Evolutionary conservation across 2,329 filamentous ascomycete species (phyloP), one percentile per base, ranked within the genome.

Genomic region (Penicillium verrucosum): DNA sequence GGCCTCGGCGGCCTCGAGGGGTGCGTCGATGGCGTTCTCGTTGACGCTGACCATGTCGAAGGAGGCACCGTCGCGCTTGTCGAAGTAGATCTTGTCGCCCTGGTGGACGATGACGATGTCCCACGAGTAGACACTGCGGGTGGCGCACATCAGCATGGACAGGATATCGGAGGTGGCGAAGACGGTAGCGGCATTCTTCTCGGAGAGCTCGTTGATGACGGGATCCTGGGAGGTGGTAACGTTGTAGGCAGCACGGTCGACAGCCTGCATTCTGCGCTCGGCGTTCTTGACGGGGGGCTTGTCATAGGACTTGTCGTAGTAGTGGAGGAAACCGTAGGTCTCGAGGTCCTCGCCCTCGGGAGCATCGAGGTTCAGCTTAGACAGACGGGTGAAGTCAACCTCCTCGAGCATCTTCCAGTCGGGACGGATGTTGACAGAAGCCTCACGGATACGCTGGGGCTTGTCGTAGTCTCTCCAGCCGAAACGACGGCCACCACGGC

Each of bases 401-500:
- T 99, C 94, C 80, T 99, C 94, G 69, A 97, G 82, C 79, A 99
- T 85, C 71, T 86, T 84, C 94, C 94, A 99, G 75, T 97, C 92
- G 23, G 92, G 85, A 79, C 95, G 95, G 77, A 97, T 92, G 79
- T 93, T 93, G 72, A 99, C 90, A 36, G 92, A 96, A 11, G 93
- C 89, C 79, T 99, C 94, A 59, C 94, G 90, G 78, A 96, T 97
- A 70, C 94, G 88, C 75, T 93, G 86, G 59, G 94, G 94, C 86
- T 97, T 97, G 81, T 99, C 94, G 74, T 92, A 96, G 75, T 99
- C 94, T 79, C 94, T 96, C 93, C 94, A 97, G 73, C 94, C 94
- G 71, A 97, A 97, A 67, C 94, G 87, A 65, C 94, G 88, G 59
- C 90, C 87, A 63, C 89, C 81, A 44, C 86, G 86, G 68, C 87